phyloP scores from a whole-genome alignment of 768 basidiomycete genomes.

The Flagelloscypha sp. region DNA sequence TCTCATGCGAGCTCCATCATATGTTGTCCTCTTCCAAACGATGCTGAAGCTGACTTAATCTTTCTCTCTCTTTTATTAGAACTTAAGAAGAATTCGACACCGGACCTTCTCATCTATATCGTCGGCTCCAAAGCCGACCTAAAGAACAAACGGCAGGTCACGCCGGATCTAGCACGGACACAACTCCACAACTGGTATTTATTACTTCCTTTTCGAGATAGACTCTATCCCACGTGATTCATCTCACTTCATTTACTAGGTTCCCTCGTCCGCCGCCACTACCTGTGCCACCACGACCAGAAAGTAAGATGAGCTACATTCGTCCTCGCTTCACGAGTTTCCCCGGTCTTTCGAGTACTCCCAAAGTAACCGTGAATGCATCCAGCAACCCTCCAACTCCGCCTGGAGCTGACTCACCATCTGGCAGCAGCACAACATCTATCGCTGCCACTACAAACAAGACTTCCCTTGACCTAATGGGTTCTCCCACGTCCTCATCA shows the following conservation, averaged over 20 bases:
- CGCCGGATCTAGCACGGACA: conserved; percentile 74
- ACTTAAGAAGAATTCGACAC: conserved; percentile 81
- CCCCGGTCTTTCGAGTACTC: conserved; percentile 43
- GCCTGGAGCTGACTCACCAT: too few species aligned
- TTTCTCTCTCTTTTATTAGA: conserved; percentile 37
- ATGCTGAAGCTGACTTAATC: conserved; percentile 9
- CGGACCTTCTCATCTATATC: conserved; percentile 89
- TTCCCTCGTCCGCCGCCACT: conserved; percentile 56
- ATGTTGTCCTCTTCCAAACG: too few species aligned
- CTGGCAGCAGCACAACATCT: too few species aligned
- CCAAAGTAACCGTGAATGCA: too few species aligned
- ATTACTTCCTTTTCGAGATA: too few species aligned
- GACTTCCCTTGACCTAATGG: too few species aligned
- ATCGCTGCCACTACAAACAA: too few species aligned
- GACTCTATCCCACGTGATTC: too few species aligned
- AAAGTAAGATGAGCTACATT: conserved; percentile 66
- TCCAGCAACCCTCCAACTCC: too few species aligned
- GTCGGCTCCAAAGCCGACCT: conserved; percentile 92
- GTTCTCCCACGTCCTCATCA: too few species aligned
- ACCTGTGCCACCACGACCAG: conserved; percentile 50
- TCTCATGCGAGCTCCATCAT: too few species aligned
- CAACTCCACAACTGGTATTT: conserved; percentile 84
- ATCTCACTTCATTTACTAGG: too few species aligned
- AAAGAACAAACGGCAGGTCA: conserved; percentile 61
- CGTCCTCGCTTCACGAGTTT: conserved; percentile 74